Evolutionary conservation across 1,284 basidiomycete genomes (phyloP).

Genomic region (Puccinia coronata): DNA sequence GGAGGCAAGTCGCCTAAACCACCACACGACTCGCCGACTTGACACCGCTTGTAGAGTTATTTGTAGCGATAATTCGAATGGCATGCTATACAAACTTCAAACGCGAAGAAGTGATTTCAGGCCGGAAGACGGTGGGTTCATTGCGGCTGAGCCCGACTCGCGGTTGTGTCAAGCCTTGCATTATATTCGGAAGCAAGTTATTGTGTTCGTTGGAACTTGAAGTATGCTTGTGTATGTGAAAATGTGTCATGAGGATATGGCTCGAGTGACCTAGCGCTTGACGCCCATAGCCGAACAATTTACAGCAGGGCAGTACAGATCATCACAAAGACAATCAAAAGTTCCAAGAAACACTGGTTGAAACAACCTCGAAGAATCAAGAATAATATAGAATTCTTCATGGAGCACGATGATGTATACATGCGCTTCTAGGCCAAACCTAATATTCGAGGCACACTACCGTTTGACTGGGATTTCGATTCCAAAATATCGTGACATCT

Average conservation of each 20-base stretch:
- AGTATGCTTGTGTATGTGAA: not conserved
- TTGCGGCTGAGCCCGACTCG: constrained; percentile 4
- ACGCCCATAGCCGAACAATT: not conserved
- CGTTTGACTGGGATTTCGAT: not conserved
- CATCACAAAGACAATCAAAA: constrained; percentile 4
- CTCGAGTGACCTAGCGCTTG: not conserved
- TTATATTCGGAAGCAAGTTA: not conserved
- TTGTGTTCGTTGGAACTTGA: not conserved
- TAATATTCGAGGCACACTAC: constrained; percentile 14
- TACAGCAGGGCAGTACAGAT: not conserved
- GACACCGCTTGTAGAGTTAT: constrained; percentile 34
- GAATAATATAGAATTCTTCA: constrained; percentile 20
- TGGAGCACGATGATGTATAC: constrained; percentile 23
- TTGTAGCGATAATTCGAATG: not conserved
- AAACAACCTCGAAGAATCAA: not conserved
- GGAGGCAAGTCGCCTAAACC: not conserved
- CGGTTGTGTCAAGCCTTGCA: not conserved
- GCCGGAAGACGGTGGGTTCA: not conserved
- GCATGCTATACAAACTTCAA: constrained; percentile 12
- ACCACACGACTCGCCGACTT: constrained; percentile 15
- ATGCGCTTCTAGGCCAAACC: constrained; percentile 18
- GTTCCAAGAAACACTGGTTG: not conserved
- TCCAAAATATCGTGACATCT: not conserved
- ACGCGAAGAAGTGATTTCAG: constrained; percentile 9
- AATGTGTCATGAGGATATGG: not conserved